phyloP scores from a whole-genome alignment of 495 filamentous ascomycete genomes.

The Lasiosphaeriaceae sp. region DNA sequence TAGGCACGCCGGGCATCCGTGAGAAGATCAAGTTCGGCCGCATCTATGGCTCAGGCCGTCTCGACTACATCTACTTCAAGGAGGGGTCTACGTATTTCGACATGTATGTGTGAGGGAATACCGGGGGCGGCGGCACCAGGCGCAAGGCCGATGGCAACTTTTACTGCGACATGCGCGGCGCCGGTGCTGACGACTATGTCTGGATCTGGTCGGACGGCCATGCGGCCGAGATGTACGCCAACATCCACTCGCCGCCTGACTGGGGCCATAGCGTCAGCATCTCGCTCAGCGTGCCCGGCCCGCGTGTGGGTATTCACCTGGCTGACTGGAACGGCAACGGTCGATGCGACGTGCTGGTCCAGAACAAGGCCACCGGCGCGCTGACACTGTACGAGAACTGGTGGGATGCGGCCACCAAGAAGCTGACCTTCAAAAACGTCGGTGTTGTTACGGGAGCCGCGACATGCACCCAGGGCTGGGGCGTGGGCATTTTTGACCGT shows the following conservation, averaged over 20 bases:
- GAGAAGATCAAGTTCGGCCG: conserved; percentile 20
- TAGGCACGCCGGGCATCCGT: neutral
- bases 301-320: too few species aligned
- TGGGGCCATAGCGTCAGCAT: conserved; percentile 10
- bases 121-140: neutral
- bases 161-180: conserved; percentile 9
- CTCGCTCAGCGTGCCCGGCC: neutral
- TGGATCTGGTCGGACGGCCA: too few species aligned
- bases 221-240: neutral
- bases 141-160: neutral
- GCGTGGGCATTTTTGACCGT: too few species aligned
- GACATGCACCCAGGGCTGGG: too few species aligned
- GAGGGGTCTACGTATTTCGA: neutral
- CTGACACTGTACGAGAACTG: too few species aligned
- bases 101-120: neutral
- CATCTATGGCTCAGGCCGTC: conserved; percentile 24
- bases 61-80: conserved; percentile 18
- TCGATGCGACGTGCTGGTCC: too few species aligned
- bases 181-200: neutral
- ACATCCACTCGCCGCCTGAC: conserved; percentile 12
- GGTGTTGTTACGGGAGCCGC: too few species aligned
- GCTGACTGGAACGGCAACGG: too few species aligned
- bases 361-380: too few species aligned
- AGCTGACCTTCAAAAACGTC: too few species aligned
- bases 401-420: too few species aligned